Evolutionary conservation across 768 basidiomycete species (phyloP).

Genomic region (Cubamyces sp.): DNA sequence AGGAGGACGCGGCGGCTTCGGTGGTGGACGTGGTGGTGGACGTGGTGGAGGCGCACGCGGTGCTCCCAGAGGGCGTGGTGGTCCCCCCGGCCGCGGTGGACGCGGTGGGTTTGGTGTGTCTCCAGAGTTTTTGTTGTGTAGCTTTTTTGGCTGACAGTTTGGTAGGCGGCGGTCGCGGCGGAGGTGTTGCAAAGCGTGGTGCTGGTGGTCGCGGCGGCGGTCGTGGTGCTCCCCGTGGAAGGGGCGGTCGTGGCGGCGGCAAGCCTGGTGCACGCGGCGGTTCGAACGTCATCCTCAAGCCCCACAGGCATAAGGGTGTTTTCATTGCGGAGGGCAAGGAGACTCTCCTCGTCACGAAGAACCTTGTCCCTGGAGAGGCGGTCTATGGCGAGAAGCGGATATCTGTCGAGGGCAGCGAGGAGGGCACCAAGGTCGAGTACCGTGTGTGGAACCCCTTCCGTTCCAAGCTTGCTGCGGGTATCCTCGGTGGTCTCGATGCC

Average conservation of each 20-base stretch:
- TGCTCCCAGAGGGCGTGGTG: conserved; percentile 36
- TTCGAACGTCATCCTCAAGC: conserved; percentile 89
- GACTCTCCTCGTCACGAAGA: conserved; percentile 95
- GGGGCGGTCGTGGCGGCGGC: conserved; percentile 50
- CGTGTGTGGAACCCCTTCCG: conserved; percentile 99
- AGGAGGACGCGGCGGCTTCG: conserved; percentile 68
- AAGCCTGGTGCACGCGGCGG: conserved; percentile 80
- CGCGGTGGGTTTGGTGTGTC: conserved; percentile 40
- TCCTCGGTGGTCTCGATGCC: conserved; percentile 91
- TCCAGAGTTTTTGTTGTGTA: conserved; percentile 37
- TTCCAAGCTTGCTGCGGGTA: conserved; percentile 94
- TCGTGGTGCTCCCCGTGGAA: conserved; percentile 35
- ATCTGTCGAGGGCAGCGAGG: conserved; percentile 74
- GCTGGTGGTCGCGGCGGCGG: conserved; percentile 39
- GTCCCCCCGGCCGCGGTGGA: conserved; percentile 34
- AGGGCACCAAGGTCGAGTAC: conserved; percentile 91
- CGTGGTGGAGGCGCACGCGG: conserved; percentile 25
- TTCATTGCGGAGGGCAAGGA: conserved; percentile 99
- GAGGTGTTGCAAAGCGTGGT: conserved; percentile 34
- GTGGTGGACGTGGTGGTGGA: conserved; percentile 39
- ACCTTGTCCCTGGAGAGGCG: conserved; percentile 95
- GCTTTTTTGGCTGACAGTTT: background rate
- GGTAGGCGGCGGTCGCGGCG: conserved; percentile 27
- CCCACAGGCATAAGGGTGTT: conserved; percentile 91
- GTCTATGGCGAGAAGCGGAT: conserved; percentile 99